A percentile compares a stretch with the other conserved stretches of the same genome.
phyloP scores from a whole-genome alignment of 371 early-diverging fungal species.

The Chytridiales sp. region DNA sequence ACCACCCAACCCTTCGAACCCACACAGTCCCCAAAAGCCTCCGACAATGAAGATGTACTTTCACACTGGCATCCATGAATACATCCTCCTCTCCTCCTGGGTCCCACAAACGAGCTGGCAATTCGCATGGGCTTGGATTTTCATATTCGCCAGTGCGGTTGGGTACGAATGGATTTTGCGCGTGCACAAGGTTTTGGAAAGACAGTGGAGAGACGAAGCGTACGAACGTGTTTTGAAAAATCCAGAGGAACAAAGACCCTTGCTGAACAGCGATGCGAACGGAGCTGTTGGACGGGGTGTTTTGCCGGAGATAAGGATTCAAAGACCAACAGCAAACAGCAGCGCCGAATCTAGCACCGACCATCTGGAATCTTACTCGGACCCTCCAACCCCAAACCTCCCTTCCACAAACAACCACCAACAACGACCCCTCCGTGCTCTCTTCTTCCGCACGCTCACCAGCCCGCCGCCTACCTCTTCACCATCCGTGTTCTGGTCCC shows the following conservation, averaged over 20 bases:
- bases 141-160: slow-evolving; percentile 18
- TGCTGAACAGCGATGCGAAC: no score
- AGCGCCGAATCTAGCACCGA: no score
- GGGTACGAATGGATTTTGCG: slow-evolving; percentile 17
- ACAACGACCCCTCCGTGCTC: no score
- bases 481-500: slow-evolving; percentile 44
- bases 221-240: not conserved
- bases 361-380: no score
- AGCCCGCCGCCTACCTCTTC: no score
- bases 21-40: not conserved
- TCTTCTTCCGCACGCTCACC: no score
- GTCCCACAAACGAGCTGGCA: slow-evolving; percentile 36
- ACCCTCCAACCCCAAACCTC: no score
- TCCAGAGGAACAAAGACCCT: no score
- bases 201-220: not conserved
- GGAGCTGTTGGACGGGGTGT: no score
- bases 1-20: not conserved
- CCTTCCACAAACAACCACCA: no score
- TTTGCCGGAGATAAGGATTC: no score
- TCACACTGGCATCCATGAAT: slow-evolving; percentile 48
- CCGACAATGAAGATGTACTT: slow-evolving; percentile 68
- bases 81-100: slow-evolving; percentile 44
- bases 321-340: no score
- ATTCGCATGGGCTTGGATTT: slow-evolving; percentile 30
- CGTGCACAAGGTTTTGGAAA: slow-evolving; percentile 5